Evolutionary conservation across 2,329 filamentous ascomycete species (phyloP).

Genomic region (Epichloe typhina): DNA sequence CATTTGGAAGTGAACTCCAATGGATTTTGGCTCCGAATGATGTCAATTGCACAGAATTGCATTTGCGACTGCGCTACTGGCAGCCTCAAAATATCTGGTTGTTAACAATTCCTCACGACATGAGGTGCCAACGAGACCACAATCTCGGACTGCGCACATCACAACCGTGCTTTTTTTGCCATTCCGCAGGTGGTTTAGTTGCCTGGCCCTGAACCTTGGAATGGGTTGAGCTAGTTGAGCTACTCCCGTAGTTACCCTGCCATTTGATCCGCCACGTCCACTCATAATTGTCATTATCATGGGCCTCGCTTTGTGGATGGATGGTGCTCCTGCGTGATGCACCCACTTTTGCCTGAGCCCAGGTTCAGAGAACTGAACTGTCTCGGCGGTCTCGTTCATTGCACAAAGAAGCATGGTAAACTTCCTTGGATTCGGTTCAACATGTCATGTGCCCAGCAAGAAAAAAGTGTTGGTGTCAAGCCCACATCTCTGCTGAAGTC

Average conservation of each 20-base stretch:
- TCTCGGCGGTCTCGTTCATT: background rate
- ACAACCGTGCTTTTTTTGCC: constrained; percentile 7
- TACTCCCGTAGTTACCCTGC: background rate
- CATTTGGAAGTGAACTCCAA: background rate
- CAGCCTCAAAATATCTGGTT: background rate
- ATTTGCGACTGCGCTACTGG: background rate
- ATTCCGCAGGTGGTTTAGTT: constrained; percentile 4
- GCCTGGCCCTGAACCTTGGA: background rate
- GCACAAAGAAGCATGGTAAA: no score
- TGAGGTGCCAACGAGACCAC: background rate
- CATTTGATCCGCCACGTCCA: constrained; percentile 12
- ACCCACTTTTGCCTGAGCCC: background rate
- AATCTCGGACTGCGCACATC: constrained; percentile 4
- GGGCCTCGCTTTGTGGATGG: background rate
- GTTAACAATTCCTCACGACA: background rate
- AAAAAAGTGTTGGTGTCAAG: no score
- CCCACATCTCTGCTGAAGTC: constrained; percentile 32
- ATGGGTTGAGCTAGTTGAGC: background rate
- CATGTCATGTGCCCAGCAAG: no score
- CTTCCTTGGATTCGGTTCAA: no score
- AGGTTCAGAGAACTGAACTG: background rate
- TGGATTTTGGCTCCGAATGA: background rate
- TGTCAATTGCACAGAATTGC: background rate
- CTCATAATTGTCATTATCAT: background rate
- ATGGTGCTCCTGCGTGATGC: background rate